Percentiles rank a stretch among this genome's conserved stretches.
Evolutionary conservation across 495 filamentous ascomycete species (phyloP).

Genomic region (Acidiella bohemica): DNA sequence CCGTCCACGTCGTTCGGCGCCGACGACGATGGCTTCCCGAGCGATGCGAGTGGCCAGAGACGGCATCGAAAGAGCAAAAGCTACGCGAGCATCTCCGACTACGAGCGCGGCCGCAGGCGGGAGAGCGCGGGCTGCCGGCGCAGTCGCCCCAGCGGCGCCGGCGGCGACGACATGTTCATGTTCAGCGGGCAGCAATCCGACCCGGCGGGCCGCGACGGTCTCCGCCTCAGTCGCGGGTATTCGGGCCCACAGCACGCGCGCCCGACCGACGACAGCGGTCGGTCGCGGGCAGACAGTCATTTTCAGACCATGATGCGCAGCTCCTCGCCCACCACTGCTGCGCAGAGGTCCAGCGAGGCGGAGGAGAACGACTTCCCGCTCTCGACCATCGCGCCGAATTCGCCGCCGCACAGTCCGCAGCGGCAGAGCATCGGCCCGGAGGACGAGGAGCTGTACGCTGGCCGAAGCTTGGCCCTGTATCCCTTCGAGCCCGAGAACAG

Average conservation of each 20-base stretch:
- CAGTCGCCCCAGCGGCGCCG: constrained; percentile 1
- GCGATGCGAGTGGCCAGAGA: not conserved
- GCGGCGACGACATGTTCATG: not conserved
- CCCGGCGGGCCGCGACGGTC: constrained; percentile 8
- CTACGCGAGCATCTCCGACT: constrained; percentile 15
- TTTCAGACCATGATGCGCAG: constrained; percentile 2
- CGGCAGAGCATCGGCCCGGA: constrained; percentile 26
- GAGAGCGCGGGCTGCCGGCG: constrained; percentile 10
- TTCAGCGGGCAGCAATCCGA: constrained; percentile 2
- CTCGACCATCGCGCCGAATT: too few species aligned
- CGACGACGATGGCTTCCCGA: constrained; percentile 24
- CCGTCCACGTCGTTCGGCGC: constrained; percentile 79
- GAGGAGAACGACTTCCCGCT: too few species aligned
- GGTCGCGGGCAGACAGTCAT: not conserved
- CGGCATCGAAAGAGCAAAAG: constrained; percentile 16
- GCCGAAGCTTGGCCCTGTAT: constrained; percentile 55
- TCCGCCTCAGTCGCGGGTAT: constrained; percentile 13
- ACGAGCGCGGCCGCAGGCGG: constrained; percentile 15
- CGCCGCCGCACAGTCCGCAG: not conserved
- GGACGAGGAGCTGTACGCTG: constrained; percentile 19
- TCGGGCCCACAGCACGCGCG: too few species aligned
- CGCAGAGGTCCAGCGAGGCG: too few species aligned
- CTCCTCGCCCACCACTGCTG: constrained; percentile 1
- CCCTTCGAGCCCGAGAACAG: constrained; percentile 92
- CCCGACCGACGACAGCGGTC: too few species aligned